Conservation (phyloP, 208 protist species). For the Leishmania major region DNA sequence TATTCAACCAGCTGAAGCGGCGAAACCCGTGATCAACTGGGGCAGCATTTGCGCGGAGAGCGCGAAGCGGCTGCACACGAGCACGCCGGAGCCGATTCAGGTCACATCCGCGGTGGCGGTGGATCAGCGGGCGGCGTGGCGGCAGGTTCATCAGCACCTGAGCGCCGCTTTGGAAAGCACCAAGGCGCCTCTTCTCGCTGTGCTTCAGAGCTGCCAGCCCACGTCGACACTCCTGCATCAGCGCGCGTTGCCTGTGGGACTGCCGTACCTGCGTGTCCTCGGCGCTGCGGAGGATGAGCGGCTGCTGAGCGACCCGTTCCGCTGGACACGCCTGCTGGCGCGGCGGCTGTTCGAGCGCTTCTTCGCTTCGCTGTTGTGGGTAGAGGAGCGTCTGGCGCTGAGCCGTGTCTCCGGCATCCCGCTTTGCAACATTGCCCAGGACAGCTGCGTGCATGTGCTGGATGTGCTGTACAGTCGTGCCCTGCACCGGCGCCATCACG, state of each 20-base stretch:
- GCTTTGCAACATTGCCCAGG: constrained; percentile 85
- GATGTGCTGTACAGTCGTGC: constrained; percentile 84
- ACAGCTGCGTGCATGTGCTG: constrained; percentile 85
- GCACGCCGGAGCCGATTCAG: constrained; percentile 22
- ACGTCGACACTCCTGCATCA: constrained; percentile 74
- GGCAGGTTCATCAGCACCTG: constrained; percentile 53
- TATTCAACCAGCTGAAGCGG: constrained; percentile 77
- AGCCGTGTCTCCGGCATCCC: constrained; percentile 81
- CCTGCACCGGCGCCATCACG: constrained; percentile 71
- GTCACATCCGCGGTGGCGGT: constrained; percentile 47
- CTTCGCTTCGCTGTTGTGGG: constrained; percentile 79
- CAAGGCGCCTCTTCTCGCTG: constrained; percentile 60
- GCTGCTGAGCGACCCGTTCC: constrained; percentile 85
- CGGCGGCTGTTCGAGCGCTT: constrained; percentile 80
- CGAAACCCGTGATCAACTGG: constrained; percentile 71
- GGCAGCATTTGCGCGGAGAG: constrained; percentile 63
- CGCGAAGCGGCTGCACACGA: constrained; percentile 41
- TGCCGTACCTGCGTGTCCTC: constrained; percentile 81
- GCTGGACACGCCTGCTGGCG: constrained; percentile 71
- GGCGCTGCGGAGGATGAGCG: constrained; percentile 85
- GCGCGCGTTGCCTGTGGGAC: constrained; percentile 43
- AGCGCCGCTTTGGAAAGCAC: constrained; percentile 45
- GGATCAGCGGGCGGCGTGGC: constrained; percentile 72
- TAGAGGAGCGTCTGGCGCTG: constrained; percentile 84
- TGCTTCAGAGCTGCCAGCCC: constrained; percentile 69